These are phyloP conservation scores for Protomyces inundatus DNA, from an alignment of 1,139 yeast species.

Conservation along the genomic window DNA sequence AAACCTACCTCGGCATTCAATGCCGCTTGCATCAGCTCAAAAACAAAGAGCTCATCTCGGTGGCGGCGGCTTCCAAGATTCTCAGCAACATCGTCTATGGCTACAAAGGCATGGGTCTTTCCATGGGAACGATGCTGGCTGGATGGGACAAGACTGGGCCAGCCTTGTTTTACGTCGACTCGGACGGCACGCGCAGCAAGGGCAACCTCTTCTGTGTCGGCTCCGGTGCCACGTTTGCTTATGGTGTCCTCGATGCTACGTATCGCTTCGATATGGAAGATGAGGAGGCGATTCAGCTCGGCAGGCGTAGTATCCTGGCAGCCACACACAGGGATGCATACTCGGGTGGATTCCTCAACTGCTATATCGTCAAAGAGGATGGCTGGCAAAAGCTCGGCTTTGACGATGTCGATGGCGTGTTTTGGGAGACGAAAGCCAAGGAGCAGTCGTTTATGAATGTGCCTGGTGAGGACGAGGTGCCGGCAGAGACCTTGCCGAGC, in stretches of 20 bases:
- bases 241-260: slow-evolving; percentile 91
- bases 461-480: slow-evolving; percentile 37
- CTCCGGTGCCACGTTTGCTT: slow-evolving; percentile 99
- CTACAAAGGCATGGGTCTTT: slow-evolving; percentile 96
- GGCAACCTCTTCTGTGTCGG: slow-evolving; percentile 98
- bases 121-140: slow-evolving; percentile 50
- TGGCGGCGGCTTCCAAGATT: slow-evolving; percentile 95
- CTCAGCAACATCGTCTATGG: slow-evolving; percentile 81
- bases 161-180: slow-evolving; percentile 89
- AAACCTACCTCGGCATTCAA: slow-evolving; percentile 96
- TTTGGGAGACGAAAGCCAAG: slow-evolving; percentile 84
- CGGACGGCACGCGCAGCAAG: slow-evolving; percentile 92
- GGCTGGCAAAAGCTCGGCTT: slow-evolving; percentile 98
- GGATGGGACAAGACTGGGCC: slow-evolving; percentile 91
- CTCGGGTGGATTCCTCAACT: slow-evolving; percentile 93
- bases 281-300: slow-evolving; percentile 89
- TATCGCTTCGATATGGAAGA: slow-evolving; percentile 83
- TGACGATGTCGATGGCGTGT: slow-evolving; percentile 81
- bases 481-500: not conserved
- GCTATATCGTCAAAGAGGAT: slow-evolving; percentile 78
- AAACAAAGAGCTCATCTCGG: slow-evolving; percentile 89
- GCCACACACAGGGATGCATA: slow-evolving; percentile 98
- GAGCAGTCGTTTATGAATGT: slow-evolving; percentile 92
- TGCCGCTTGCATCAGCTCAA: slow-evolving; percentile 92
- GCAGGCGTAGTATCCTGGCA: slow-evolving; percentile 92